A percentile compares a stretch with the other conserved stretches of the same genome.
Conservation (phyloP, 129 eudicot species). For the Heracleum sosnowskyi region DNA sequence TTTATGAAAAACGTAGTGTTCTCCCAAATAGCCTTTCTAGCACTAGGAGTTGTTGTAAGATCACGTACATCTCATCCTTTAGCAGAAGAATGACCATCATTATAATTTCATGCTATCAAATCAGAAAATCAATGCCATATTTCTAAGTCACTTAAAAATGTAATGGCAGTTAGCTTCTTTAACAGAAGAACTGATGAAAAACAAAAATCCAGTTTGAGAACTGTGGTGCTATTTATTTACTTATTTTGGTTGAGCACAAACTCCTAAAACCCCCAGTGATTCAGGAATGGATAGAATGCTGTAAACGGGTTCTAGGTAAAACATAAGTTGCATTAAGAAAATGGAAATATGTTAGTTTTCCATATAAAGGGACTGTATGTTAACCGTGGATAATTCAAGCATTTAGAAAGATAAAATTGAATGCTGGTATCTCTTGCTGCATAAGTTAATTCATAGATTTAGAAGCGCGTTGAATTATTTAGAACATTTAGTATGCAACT, state of each 20-base stretch:
- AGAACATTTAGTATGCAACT: constrained; percentile 9
- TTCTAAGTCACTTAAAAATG: neutral
- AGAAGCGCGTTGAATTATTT: too few relatives aligned
- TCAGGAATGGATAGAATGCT: neutral
- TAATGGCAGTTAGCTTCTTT: neutral
- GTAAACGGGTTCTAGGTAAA: neutral
- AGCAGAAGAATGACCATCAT: neutral
- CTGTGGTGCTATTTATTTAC: neutral
- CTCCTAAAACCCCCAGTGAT: neutral
- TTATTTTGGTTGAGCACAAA: neutral
- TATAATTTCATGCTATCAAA: neutral
- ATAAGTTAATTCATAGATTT: neutral
- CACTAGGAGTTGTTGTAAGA: neutral
- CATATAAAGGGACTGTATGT: neutral
- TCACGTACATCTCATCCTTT: neutral
- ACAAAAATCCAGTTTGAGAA: neutral
- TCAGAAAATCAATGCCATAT: neutral
- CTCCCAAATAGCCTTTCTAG: neutral
- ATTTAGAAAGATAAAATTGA: neutral
- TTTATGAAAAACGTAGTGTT: neutral
- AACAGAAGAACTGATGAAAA: too few relatives aligned
- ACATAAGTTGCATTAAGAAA: too few relatives aligned
- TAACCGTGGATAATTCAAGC: neutral
- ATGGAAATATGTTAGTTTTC: neutral
- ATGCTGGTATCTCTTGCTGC: neutral